These are phyloP conservation scores for Zygosaccharomyces rouxii DNA, from an alignment of 805 yeast species.

Conservation along the genomic window DNA sequence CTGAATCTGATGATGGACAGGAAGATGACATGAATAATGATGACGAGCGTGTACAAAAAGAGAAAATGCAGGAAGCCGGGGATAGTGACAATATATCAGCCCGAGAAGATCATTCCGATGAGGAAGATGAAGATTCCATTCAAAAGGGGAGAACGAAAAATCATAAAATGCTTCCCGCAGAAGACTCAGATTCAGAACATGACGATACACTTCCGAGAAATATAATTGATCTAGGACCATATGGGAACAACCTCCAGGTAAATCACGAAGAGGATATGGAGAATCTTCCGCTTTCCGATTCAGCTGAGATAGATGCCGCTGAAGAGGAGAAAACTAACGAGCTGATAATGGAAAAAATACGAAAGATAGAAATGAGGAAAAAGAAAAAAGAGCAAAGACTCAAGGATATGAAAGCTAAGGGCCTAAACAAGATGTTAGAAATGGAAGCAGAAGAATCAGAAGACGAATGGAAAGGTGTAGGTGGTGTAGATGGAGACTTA, in stretches of 20 bases:
- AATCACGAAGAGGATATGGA: not conserved
- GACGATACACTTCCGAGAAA: slow-evolving; percentile 8
- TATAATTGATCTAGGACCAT: slow-evolving; percentile 29
- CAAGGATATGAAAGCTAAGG: slow-evolving; percentile 50
- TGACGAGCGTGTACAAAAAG: not conserved
- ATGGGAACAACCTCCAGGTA: slow-evolving; percentile 24
- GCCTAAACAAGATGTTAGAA: slow-evolving; percentile 59
- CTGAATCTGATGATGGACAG: not conserved
- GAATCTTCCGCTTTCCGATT: not conserved
- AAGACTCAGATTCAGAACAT: slow-evolving; percentile 2
- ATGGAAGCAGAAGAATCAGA: slow-evolving; percentile 87
- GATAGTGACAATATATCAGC: slow-evolving; percentile 22
- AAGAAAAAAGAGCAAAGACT: slow-evolving; percentile 24
- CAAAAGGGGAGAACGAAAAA: not conserved
- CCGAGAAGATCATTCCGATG: slow-evolving; percentile 5
- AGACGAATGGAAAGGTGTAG: slow-evolving; percentile 81
- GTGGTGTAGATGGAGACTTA: slow-evolving; percentile 62
- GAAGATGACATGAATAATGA: slow-evolving; percentile 3
- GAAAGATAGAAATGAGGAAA: slow-evolving; percentile 10
- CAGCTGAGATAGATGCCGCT: not conserved
- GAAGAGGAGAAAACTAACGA: not conserved
- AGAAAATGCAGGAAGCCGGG: slow-evolving; percentile 20
- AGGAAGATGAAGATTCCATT: not conserved
- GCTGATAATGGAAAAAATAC: not conserved
- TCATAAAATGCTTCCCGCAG: slow-evolving; percentile 6